Percentiles rank a stretch among this genome's conserved stretches.
Evolutionary conservation across 805 yeast species (phyloP).

Genomic region (Maudiozyma bulderi): DNA sequence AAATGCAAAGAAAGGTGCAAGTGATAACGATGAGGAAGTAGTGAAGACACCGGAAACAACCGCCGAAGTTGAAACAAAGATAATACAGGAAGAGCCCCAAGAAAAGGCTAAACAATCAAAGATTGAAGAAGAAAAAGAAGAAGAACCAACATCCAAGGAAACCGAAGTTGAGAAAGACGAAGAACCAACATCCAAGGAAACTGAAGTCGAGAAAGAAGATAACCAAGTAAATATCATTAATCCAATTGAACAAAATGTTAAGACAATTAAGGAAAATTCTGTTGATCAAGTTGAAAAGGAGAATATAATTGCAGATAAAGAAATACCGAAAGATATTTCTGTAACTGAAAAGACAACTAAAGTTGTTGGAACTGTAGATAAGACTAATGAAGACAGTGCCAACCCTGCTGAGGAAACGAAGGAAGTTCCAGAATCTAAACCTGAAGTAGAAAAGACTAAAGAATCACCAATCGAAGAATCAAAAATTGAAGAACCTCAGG

Average conservation of each 20-base stretch:
- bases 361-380: neutral
- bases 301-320: no score
- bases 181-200: neutral
- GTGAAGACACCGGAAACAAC: neutral
- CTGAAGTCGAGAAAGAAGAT: neutral
- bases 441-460: neutral
- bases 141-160: neutral
- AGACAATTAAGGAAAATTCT: no score
- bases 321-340: neutral
- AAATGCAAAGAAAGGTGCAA: conserved; percentile 23
- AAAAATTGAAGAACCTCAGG: neutral
- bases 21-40: neutral
- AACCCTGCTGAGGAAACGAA: neutral
- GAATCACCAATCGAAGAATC: neutral
- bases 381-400: neutral
- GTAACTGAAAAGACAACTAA: neutral
- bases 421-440: neutral
- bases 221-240: no score
- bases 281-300: no score
- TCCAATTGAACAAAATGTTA: no score
- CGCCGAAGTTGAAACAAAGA: neutral
- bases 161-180: neutral
- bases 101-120: neutral
- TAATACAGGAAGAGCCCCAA: neutral
- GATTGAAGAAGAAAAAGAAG: neutral